phyloP scores from a whole-genome alignment of 2,329 filamentous ascomycete species.

The Colletotrichum incanum region DNA sequence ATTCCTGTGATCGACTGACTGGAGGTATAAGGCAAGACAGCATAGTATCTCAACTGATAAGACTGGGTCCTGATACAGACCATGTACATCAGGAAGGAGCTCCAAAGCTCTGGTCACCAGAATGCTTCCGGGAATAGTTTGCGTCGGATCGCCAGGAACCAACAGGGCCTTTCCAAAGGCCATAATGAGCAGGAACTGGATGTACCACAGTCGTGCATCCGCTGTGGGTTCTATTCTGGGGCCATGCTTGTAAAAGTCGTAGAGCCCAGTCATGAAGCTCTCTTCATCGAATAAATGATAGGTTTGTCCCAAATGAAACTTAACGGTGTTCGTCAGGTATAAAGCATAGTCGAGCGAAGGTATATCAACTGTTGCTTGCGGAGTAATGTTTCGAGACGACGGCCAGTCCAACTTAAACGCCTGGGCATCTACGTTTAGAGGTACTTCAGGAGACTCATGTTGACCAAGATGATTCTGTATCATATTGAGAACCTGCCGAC shows the following conservation, averaged over 20 bases:
- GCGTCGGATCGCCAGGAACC: conserved; percentile 66
- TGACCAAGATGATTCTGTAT: conserved; percentile 48
- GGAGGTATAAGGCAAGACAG: conserved; percentile 63
- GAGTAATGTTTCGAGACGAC: neutral
- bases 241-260: conserved; percentile 48
- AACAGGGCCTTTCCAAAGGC: conserved; percentile 69
- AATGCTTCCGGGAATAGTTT: conserved; percentile 48
- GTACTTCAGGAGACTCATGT: conserved; percentile 31
- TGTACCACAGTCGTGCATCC: conserved; percentile 60
- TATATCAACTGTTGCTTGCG: neutral
- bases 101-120: conserved; percentile 52
- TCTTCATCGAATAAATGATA: conserved; percentile 70
- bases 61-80: conserved; percentile 56
- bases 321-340: conserved; percentile 69
- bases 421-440: conserved; percentile 20
- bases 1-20: conserved; percentile 60
- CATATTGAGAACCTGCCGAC: conserved; percentile 33
- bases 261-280: conserved; percentile 59
- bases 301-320: conserved; percentile 69
- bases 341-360: conserved; percentile 53
- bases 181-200: conserved; percentile 68
- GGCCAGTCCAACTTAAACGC: conserved; percentile 28
- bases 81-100: conserved; percentile 55
- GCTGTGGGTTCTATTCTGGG: conserved; percentile 36
- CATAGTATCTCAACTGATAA: conserved; percentile 61